phyloP scores from a whole-genome alignment of 306 rosid genomes.

The Carpinus fangiana region DNA sequence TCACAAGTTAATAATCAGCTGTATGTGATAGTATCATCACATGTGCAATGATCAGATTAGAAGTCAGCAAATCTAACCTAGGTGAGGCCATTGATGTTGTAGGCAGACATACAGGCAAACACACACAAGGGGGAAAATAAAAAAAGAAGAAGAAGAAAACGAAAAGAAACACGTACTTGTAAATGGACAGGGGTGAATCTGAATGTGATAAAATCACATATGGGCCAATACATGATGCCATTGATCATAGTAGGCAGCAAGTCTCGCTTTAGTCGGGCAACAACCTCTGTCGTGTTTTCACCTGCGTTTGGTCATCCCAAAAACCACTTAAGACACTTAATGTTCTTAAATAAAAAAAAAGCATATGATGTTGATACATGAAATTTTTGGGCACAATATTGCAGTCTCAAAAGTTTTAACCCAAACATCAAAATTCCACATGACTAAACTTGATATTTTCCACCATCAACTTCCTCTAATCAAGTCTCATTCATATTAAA shows the following conservation, averaged over 20 bases:
- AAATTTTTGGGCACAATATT: not conserved
- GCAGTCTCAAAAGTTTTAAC: not conserved
- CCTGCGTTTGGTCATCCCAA: slow-evolving; percentile 52
- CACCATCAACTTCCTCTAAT: not conserved
- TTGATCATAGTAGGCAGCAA: slow-evolving; percentile 68
- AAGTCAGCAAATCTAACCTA: slow-evolving; percentile 11
- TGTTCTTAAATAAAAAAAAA: not conserved
- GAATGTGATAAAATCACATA: slow-evolving; percentile 86
- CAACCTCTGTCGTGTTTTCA: slow-evolving; percentile 63
- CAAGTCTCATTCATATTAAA: not conserved
- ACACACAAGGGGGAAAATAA: slow-evolving; percentile 13
- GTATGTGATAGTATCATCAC: not conserved
- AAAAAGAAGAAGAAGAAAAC: slow-evolving; percentile 9
- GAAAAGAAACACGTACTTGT: slow-evolving; percentile 54
- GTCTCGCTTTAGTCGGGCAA: slow-evolving; percentile 74
- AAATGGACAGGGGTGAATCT: slow-evolving; percentile 87
- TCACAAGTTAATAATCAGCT: slow-evolving; percentile 13
- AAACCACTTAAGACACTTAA: slow-evolving; percentile 10
- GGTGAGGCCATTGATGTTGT: not conserved
- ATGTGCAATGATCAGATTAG: slow-evolving; percentile 7
- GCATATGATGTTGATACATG: not conserved
- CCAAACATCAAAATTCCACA: too few species aligned
- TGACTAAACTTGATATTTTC: too few species aligned
- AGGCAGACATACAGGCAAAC: not conserved
- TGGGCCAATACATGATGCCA: slow-evolving; percentile 88